These are phyloP conservation scores for Aspergillus candidus DNA, from an alignment of 2,329 filamentous ascomycete species.

Conservation along the genomic window DNA sequence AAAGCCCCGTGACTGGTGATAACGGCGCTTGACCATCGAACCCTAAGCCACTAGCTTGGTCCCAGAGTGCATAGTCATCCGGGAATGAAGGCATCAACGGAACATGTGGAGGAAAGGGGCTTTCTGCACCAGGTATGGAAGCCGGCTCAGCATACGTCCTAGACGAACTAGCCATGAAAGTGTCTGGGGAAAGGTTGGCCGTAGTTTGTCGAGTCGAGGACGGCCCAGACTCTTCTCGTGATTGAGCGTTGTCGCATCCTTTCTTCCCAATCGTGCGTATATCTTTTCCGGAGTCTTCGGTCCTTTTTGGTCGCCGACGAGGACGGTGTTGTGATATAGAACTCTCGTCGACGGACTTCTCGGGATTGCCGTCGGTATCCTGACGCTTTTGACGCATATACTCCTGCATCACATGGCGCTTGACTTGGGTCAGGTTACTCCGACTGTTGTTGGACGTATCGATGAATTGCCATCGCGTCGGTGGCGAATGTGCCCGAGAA, in stretches of 20 bases:
- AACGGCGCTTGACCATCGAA: constrained; percentile 8
- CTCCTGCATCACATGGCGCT: constrained; percentile 41
- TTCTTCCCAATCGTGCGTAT: neutral
- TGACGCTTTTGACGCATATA: constrained; percentile 34
- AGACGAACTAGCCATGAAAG: no score
- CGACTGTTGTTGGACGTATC: constrained; percentile 33
- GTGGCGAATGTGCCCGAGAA: constrained; percentile 7
- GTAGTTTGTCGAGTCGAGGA: no score
- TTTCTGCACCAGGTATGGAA: no score
- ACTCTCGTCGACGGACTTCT: constrained; percentile 5
- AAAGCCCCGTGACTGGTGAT: constrained; percentile 20
- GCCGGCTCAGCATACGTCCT: no score
- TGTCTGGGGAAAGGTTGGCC: no score
- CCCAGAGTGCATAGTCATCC: constrained; percentile 2
- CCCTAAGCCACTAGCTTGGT: constrained; percentile 9
- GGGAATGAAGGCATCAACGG: neutral
- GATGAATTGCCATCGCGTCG: constrained; percentile 36
- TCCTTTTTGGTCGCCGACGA: constrained; percentile 7
- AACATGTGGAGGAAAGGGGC: neutral
- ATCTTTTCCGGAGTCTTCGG: neutral
- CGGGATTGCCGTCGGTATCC: constrained; percentile 7
- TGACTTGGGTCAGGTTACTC: constrained; percentile 35
- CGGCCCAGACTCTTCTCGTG: no score
- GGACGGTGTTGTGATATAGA: constrained; percentile 5
- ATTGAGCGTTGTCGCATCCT: no score